Conservation (phyloP, 371 early-diverging fungal species). For the Mortierella sp. region DNA sequence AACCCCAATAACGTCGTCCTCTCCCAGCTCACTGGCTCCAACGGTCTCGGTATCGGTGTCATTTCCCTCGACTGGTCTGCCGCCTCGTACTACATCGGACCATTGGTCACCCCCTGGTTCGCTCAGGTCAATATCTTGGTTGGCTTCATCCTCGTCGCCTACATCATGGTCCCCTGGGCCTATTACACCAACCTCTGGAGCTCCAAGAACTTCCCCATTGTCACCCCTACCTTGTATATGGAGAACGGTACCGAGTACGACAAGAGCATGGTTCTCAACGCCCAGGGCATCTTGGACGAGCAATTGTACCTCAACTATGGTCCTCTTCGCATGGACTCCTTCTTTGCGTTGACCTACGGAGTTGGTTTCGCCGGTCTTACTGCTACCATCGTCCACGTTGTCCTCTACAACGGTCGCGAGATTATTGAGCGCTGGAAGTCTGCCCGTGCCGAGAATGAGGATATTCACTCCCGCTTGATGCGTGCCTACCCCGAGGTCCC, state of each 20-base stretch:
- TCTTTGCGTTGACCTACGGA: constrained; percentile 65
- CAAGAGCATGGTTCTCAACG: constrained; percentile 34
- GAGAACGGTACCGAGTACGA: constrained; percentile 26
- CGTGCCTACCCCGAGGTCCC: constrained; percentile 72
- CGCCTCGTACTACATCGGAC: constrained; percentile 19
- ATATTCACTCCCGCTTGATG: constrained; percentile 60
- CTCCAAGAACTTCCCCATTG: constrained; percentile 31
- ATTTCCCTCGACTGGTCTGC: constrained; percentile 50
- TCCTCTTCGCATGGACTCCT: constrained; percentile 72
- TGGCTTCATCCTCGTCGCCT: constrained; percentile 37
- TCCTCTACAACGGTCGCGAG: constrained; percentile 65
- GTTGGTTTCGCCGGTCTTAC: constrained; percentile 65
- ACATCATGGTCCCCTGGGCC: constrained; percentile 35
- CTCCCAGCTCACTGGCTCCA: constrained; percentile 65
- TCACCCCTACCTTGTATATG: constrained; percentile 13
- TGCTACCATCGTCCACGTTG: constrained; percentile 64
- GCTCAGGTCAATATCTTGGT: constrained; percentile 48
- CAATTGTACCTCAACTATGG: constrained; percentile 61
- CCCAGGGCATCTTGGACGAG: constrained; percentile 57
- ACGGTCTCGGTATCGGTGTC: constrained; percentile 42
- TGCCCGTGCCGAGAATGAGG: constrained; percentile 26
- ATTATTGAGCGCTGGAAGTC: constrained; percentile 42
- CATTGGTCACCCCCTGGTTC: constrained; percentile 42
- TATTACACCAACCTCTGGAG: constrained; percentile 41
- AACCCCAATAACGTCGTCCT: constrained; percentile 69